phyloP scores from a whole-genome alignment of 164 flowering plant genomes.

The Stephania cephalantha region DNA sequence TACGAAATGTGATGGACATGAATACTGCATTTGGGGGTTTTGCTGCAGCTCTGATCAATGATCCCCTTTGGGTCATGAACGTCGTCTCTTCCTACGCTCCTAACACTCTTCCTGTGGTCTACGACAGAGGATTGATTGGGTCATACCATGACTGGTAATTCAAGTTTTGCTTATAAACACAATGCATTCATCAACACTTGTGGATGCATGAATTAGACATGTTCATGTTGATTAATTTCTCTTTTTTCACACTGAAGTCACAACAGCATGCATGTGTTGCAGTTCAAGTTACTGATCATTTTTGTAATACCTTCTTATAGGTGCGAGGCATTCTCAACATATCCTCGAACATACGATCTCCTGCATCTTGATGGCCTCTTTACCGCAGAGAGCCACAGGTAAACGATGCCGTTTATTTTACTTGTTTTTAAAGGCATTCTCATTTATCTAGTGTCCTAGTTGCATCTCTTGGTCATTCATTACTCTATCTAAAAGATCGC shows the following conservation, averaged over 20 bases:
- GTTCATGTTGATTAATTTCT: neutral
- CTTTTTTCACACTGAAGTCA: neutral
- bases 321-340: conserved; percentile 99
- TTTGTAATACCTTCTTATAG: conserved; percentile 29
- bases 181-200: neutral
- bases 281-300: neutral
- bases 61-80: conserved; percentile 97
- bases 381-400: conserved; percentile 93
- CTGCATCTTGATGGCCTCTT: conserved; percentile 94
- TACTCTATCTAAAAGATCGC: neutral
- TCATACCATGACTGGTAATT: conserved; percentile 90
- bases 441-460: neutral
- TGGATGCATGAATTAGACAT: neutral
- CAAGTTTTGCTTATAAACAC: neutral
- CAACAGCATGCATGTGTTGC: neutral
- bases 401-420: neutral
- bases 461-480: neutral
- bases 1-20: conserved; percentile 97
- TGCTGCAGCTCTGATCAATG: conserved; percentile 69
- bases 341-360: conserved; percentile 97
- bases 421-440: neutral
- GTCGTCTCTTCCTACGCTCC: conserved; percentile 86
- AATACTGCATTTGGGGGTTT: conserved; percentile 91
- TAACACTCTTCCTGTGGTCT: conserved; percentile 77
- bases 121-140: conserved; percentile 91